phyloP scores from a whole-genome alignment of 2,329 filamentous ascomycete species.

The Cyphellophora europaea region DNA sequence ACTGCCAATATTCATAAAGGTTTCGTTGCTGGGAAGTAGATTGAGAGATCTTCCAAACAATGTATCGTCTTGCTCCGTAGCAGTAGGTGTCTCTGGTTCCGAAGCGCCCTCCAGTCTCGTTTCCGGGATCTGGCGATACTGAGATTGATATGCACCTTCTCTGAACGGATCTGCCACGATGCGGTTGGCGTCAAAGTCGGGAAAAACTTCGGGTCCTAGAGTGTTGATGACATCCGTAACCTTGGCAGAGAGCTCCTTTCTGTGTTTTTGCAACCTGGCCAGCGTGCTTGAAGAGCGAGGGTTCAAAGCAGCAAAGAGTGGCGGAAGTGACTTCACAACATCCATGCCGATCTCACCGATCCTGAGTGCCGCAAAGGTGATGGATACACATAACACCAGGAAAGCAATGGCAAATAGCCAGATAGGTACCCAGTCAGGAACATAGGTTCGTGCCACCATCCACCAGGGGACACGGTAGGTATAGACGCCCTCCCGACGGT shows the following conservation, averaged over 20 bases:
- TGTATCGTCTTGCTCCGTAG: conserved; percentile 3
- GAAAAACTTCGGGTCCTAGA: conserved; percentile 89
- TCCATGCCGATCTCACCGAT: conserved; percentile 99
- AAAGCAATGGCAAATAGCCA: conserved; percentile 67
- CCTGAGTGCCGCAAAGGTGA: conserved; percentile 86
- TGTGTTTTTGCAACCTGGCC: conserved; percentile 61
- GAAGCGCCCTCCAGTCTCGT: conserved; percentile 23
- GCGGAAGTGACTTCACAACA: conserved; percentile 87
- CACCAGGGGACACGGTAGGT: conserved; percentile 73
- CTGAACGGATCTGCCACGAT: conserved; percentile 50
- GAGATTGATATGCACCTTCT: conserved; percentile 21
- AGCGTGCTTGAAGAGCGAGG: conserved; percentile 79
- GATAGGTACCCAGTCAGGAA: conserved; percentile 70
- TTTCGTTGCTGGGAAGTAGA: conserved; percentile 70
- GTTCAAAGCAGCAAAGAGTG: conserved; percentile 74
- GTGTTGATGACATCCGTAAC: conserved; percentile 92
- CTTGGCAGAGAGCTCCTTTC: conserved; percentile 65
- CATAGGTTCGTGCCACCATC: conserved; percentile 53
- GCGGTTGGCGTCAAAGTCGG: conserved; percentile 78
- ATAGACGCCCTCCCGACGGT: conserved; percentile 73
- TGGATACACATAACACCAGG: conserved; percentile 70
- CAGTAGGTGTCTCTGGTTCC: conserved; percentile 18
- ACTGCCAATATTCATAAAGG: conserved; percentile 78
- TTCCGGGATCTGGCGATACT: conserved; percentile 16
- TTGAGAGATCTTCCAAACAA: conserved; percentile 25